Base-by-base conservation (phyloP, 208 protist genomes). In the Strigomonas galati region DNA sequence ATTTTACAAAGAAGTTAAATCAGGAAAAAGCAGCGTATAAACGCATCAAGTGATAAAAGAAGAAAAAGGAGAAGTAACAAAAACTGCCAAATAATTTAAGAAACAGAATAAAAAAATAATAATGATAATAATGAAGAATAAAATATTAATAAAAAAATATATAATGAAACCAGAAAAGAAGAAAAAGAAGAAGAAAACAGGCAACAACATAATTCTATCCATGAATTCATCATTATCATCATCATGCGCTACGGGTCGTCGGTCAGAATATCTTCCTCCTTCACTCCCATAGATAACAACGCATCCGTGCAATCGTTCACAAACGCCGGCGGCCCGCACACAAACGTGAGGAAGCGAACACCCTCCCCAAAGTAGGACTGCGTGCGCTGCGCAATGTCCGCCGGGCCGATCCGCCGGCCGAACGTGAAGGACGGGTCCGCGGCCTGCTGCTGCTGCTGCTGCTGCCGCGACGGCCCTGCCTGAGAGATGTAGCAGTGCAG, bases 281-380 rank as follows among this genome's bases (percentile, higher is more conserved):
- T 35, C 7, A 91, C 73, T 0, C 89, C 85, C 21, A 79, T 37
- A 21, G 79, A 82, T 2, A 82, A 27, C 40, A 92, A 72, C 19
- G 74, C 67, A 24, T 32, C 23, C 37, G 75, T 79, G 27, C 76
- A 84, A 55, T 73, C 63, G 0, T 54, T 44, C 5, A 92, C 65
- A 70, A 95, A 95, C 21, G 17, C 27, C 2, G 69, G 62, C 9
- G 89, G 85, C 0, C 89, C 89, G 67, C 82, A 91, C 7, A 95
- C 74, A 72, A 84, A 92, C 12, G 74, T 67, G 7, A 95, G 63
- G 62, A 78, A 82, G 10, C 78, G 64, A 15, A 72, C 48, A 15
- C 62, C 67, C 1, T 57, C 44, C 19, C 44, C 64, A 40, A 91
- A 82, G 67, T 79, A 82, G 28, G 67, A 67, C 6, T 61, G 30